Base-by-base conservation (phyloP, 2,329 filamentous ascomycete species). In the Emmonsia crescens region DNA sequence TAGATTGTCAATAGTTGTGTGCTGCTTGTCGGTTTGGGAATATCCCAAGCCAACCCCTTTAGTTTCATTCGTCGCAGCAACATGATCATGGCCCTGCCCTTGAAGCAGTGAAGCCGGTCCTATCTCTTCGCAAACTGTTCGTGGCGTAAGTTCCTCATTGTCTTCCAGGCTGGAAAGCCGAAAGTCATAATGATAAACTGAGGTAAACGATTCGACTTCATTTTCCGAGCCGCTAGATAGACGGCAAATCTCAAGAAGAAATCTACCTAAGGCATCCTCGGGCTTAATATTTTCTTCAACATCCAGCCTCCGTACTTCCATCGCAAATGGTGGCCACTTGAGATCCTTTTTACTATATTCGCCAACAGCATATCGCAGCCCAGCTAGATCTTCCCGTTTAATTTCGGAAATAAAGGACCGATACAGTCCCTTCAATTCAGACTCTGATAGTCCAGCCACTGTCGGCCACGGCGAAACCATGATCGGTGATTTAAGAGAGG, bases 401-500 rank as follows among this genome's bases (percentile, higher is more conserved):
- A 33, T 21, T 12, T 46, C 27, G 4, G 56, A 57, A 48, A 57
- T 46, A 46, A 57, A 57, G 3, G 33, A 9, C 21, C 8, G 27
- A 57, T 31, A 46, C 12, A 57, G 16, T 1, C 8, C 9, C 16
- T 31, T n/a, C 38, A 46, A 6, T 21, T 46, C 56, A 21, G 56
- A 5, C 8, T 44, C 19, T 8, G 56, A 36, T 33, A 48, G 14
- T 6, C 19, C 24, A 5, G 5, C 9, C 14, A 38, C 12, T 84
- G 65, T 2, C 72, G 74, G 65, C 83, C 83, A 85, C 0, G 81
- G 82, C 3, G 78, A 70, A 6, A 68, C 63, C 12, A 76, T 73
- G 19, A 72, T 64, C 0, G 73, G 70, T 42, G 79, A 76, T 33
- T 80, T 77, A 63, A 85, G 68, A 0, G 70, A 33, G 0, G 82